Evolutionary conservation across 768 basidiomycete genomes (phyloP).

Genomic region (Calocybe cyanea): DNA sequence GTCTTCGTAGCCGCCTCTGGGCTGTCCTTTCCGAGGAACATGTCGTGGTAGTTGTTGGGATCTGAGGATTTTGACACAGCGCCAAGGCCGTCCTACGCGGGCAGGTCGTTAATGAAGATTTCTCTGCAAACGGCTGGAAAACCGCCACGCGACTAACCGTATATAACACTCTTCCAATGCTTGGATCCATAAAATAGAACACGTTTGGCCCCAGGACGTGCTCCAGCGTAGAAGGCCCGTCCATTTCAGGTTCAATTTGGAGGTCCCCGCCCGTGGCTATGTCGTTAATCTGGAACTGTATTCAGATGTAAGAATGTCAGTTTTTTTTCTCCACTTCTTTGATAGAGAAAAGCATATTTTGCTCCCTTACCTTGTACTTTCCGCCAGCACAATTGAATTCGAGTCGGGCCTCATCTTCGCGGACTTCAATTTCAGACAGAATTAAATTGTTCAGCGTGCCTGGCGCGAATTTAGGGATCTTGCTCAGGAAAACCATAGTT

Average conservation of each 20-base stretch:
- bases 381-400: background rate
- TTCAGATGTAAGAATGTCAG: too few species aligned
- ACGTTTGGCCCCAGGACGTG: constrained; percentile 4
- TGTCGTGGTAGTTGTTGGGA: constrained; percentile 3
- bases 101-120: background rate
- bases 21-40: constrained; percentile 4
- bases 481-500: constrained; percentile 1
- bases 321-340: too few species aligned
- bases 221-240: background rate
- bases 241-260: constrained; percentile 1
- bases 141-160: background rate
- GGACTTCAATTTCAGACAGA: background rate
- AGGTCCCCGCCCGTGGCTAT: constrained; percentile 3
- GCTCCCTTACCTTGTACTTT: background rate
- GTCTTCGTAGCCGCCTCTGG: constrained; percentile 5
- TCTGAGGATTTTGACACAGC: background rate
- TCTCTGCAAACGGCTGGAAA: background rate
- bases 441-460: constrained; percentile 1
- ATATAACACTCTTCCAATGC: background rate
- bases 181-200: constrained; percentile 2
- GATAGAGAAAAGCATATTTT: too few species aligned
- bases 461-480: background rate
- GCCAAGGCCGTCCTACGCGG: background rate
- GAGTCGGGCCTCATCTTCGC: background rate
- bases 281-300: constrained; percentile 4